Percentiles rank a stretch among this genome's conserved stretches.
These are phyloP conservation scores for Fusarium bactridioides DNA, from an alignment of 2,329 filamentous ascomycete species.

Conservation along the genomic window DNA sequence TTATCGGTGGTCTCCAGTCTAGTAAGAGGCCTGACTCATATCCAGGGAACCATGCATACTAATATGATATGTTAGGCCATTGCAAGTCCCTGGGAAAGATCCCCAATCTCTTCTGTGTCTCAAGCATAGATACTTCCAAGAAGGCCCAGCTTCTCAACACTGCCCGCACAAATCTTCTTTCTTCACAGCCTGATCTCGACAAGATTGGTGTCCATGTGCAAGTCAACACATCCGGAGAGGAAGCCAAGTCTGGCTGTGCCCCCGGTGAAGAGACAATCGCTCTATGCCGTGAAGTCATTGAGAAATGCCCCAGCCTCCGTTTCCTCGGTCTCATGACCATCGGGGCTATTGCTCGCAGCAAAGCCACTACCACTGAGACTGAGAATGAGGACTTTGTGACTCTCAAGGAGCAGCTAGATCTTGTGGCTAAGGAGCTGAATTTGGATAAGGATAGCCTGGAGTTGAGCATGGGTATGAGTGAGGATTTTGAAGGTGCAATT, in stretches of 20 bases:
- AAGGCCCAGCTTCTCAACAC: conserved; percentile 86
- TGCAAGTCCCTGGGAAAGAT: conserved; percentile 88
- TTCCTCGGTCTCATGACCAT: conserved; percentile 96
- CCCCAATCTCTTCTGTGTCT: conserved; percentile 89
- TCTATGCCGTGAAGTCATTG: conserved; percentile 74
- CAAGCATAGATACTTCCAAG: conserved; percentile 86
- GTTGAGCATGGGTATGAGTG: conserved; percentile 98
- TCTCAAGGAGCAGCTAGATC: conserved; percentile 74
- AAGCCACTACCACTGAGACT: conserved; percentile 74
- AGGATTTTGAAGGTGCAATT: conserved; percentile 92
- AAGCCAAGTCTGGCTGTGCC: conserved; percentile 81
- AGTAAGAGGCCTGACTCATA: conserved; percentile 46
- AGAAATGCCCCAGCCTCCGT: conserved; percentile 75
- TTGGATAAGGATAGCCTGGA: conserved; percentile 68
- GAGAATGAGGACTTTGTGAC: conserved; percentile 89
- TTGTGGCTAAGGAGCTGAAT: conserved; percentile 64
- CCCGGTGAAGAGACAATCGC: conserved; percentile 68
- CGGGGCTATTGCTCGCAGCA: conserved; percentile 87
- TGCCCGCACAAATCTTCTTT: conserved; percentile 69
- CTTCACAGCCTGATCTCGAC: conserved; percentile 48
- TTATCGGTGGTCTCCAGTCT: conserved; percentile 92
- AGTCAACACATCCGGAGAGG: conserved; percentile 93
- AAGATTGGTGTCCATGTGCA: conserved; percentile 83
- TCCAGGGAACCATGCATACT: background rate
- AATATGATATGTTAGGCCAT: conserved; percentile 67